A percentile compares a stretch with the other conserved stretches of the same genome.
Conservation (phyloP, 306 rosid genomes). For the Amphicarpaea edgeworthii region DNA sequence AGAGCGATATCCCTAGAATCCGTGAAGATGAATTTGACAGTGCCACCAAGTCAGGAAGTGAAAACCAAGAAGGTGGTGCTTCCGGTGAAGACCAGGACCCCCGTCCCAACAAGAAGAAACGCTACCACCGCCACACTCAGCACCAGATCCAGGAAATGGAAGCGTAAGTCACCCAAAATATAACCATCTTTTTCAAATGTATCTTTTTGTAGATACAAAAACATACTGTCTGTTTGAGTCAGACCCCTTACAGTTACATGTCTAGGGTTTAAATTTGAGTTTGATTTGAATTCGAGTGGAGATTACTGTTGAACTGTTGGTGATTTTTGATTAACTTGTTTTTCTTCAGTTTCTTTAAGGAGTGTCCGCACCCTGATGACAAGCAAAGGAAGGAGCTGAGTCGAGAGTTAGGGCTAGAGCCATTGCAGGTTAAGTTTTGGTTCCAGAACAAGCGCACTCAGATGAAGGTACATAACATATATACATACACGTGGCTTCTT, state of each 20-base stretch:
- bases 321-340: not conserved
- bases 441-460: constrained; percentile 99
- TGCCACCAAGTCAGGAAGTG: constrained; percentile 91
- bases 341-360: constrained; percentile 81
- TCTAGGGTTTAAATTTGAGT: not conserved
- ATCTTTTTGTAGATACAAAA: not conserved
- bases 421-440: constrained; percentile 96
- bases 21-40: constrained; percentile 90
- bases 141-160: constrained; percentile 99
- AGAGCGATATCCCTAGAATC: constrained; percentile 74
- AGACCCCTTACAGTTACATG: too few species aligned
- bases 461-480: constrained; percentile 89
- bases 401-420: constrained; percentile 88
- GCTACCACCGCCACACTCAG: constrained; percentile 98
- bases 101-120: constrained; percentile 84
- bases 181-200: not conserved
- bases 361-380: constrained; percentile 99
- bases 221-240: not conserved
- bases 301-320: not conserved
- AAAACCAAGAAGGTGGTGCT: constrained; percentile 78
- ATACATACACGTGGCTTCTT: not conserved
- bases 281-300: too few species aligned
- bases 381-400: constrained; percentile 98
- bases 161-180: constrained; percentile 60
- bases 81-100: constrained; percentile 89